Conservation (phyloP, 2,329 filamentous ascomycete species). For the Pseudopyricularia javanii region DNA sequence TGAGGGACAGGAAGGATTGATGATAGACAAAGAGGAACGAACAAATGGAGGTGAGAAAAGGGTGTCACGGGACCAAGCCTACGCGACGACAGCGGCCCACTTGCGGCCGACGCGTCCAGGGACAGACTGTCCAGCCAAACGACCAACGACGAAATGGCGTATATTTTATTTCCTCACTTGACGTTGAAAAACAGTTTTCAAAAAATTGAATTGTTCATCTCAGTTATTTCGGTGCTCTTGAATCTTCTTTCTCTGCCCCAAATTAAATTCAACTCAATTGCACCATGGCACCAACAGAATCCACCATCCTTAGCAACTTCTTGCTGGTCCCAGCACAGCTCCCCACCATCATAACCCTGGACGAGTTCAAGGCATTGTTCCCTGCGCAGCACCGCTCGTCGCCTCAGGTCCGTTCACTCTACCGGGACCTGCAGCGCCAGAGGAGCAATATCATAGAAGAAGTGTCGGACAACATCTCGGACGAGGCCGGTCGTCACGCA, state of each 20-base stretch:
- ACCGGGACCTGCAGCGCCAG: slow-evolving; percentile 67
- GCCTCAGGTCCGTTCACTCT: slow-evolving; percentile 57
- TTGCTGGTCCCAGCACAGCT: slow-evolving; percentile 66
- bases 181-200: too few species aligned
- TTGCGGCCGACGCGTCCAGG: too few species aligned
- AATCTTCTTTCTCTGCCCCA: not conserved
- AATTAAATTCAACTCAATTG: not conserved
- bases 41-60: too few species aligned
- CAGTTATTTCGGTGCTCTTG: not conserved
- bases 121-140: too few species aligned
- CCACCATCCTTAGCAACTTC: slow-evolving; percentile 64
- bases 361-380: slow-evolving; percentile 67
- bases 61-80: slow-evolving; percentile 12
- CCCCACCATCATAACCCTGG: slow-evolving; percentile 58
- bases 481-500: slow-evolving; percentile 47
- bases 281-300: slow-evolving; percentile 63
- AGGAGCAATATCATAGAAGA: slow-evolving; percentile 56
- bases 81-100: not conserved
- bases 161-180: too few species aligned
- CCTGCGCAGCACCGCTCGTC: slow-evolving; percentile 53
- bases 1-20: too few species aligned
- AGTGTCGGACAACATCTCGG: slow-evolving; percentile 51
- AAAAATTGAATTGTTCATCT: too few species aligned
- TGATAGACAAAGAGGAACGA: too few species aligned
- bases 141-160: too few species aligned